Evolutionary conservation across 1,284 basidiomycete genomes (phyloP).

Genomic region (Malassezia vespertilionis): DNA sequence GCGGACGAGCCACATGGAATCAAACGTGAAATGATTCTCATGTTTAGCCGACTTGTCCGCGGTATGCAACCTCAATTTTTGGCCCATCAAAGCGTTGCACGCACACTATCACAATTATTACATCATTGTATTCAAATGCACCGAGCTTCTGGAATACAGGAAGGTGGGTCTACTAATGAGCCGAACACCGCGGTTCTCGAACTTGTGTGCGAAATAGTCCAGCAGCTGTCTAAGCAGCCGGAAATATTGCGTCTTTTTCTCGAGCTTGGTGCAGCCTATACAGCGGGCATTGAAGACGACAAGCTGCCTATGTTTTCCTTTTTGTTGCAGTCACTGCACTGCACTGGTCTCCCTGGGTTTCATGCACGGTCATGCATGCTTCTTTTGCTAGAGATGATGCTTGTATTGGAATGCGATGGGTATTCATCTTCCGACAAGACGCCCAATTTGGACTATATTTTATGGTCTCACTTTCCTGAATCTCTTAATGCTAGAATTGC

Average conservation of each 20-base stretch:
- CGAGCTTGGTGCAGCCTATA: background rate
- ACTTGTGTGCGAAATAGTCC: background rate
- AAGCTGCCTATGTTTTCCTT: background rate
- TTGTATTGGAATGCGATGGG: no score
- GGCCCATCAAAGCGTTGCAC: slow-evolving; percentile 1
- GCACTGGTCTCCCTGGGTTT: background rate
- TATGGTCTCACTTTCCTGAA: background rate
- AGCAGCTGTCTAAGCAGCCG: background rate
- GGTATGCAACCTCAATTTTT: background rate
- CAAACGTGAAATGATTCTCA: background rate
- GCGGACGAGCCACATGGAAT: slow-evolving; percentile 10
- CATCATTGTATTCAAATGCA: background rate
- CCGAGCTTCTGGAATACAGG: background rate
- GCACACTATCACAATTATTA: background rate
- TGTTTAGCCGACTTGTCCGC: background rate
- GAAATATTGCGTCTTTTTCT: background rate
- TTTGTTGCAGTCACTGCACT: background rate
- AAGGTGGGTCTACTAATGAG: background rate
- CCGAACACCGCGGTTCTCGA: background rate
- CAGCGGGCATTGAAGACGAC: background rate
- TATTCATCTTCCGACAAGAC: no score
- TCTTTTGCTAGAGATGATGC: background rate
- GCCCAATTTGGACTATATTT: no score
- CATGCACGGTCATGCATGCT: background rate
- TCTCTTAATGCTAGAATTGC: background rate